These are phyloP conservation scores for Lepiota brunneoincarnata DNA, from an alignment of 768 basidiomycete species.

Conservation along the genomic window DNA sequence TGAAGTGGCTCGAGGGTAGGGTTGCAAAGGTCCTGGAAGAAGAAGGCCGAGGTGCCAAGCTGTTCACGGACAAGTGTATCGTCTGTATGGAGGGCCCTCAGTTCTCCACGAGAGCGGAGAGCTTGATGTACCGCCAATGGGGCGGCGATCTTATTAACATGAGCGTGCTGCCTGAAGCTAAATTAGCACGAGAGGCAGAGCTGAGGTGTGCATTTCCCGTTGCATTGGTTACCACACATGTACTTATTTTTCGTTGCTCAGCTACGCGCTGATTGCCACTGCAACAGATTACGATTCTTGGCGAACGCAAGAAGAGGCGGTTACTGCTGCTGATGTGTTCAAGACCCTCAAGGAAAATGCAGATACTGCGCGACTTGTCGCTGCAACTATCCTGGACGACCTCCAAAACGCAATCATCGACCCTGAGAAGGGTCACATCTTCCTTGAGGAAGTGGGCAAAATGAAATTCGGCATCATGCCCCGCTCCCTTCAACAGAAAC, in stretches of 20 bases:
- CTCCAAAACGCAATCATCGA: constrained; percentile 46
- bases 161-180: constrained; percentile 96
- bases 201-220: constrained; percentile 57
- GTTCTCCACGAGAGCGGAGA: constrained; percentile 98
- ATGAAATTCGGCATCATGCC: constrained; percentile 91
- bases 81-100: constrained; percentile 98
- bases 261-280: constrained; percentile 89
- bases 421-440: constrained; percentile 31
- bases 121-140: constrained; percentile 88
- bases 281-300: constrained; percentile 97
- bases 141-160: constrained; percentile 96
- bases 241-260: constrained; percentile 25
- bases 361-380: constrained; percentile 77
- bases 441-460: constrained; percentile 70
- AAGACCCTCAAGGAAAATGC: constrained; percentile 87
- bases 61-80: constrained; percentile 82
- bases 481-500: constrained; percentile 45
- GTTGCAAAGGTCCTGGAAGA: constrained; percentile 62
- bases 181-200: constrained; percentile 94
- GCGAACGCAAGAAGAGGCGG: constrained; percentile 75
- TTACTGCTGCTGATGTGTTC: constrained; percentile 90
- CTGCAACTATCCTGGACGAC: constrained; percentile 65
- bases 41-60: constrained; percentile 55
- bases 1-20: constrained; percentile 60
- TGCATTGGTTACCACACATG: background rate